Evolutionary conservation across 176 grass and related monocot species (phyloP).

Genomic region (Musa itinerans): DNA sequence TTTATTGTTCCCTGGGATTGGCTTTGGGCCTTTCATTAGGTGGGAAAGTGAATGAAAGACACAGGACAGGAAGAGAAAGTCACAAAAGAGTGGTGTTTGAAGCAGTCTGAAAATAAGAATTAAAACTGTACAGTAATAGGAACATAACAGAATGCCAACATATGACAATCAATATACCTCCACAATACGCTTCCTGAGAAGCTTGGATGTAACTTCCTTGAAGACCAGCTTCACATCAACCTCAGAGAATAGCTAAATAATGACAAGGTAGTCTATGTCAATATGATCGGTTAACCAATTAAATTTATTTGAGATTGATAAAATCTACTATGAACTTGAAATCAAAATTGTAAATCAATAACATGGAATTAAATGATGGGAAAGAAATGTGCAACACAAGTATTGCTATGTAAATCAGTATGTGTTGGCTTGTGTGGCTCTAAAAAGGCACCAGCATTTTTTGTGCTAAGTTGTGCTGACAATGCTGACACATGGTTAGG

Average conservation of each 20-base stretch:
- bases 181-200: constrained; percentile 76
- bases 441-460: too few relatives aligned
- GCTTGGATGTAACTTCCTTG: constrained; percentile 94
- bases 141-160: background rate
- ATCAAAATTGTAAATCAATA: background rate
- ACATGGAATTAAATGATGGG: background rate
- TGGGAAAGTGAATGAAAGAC: too few relatives aligned
- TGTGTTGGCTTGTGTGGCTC: too few relatives aligned
- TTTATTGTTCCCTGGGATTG: too few relatives aligned
- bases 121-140: background rate
- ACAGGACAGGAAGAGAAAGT: too few relatives aligned
- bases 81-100: too few relatives aligned
- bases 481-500: too few relatives aligned
- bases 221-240: constrained; percentile 98
- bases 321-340: background rate
- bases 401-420: too few relatives aligned
- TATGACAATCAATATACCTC: constrained; percentile 42
- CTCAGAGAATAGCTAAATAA: constrained; percentile 80
- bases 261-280: constrained; percentile 17
- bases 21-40: too few relatives aligned
- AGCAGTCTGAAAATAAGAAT: background rate
- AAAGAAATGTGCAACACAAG: background rate
- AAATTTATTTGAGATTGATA: background rate
- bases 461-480: too few relatives aligned
- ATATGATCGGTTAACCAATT: background rate